Conservation (phyloP, 805 yeast genomes). For the Candida quercuum region DNA sequence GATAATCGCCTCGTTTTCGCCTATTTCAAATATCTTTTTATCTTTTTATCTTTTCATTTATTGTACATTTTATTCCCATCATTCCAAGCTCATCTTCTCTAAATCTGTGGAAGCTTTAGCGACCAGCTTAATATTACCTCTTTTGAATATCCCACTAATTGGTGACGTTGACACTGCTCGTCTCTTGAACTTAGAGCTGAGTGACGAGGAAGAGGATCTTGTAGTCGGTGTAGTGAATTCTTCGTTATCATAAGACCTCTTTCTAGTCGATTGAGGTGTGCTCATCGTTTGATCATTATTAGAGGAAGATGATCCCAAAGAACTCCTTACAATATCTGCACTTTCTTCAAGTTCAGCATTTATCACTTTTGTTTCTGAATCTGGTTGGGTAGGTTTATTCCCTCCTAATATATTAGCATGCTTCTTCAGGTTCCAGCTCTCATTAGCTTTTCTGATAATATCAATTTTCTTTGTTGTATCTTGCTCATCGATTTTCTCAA, state of each 20-base stretch:
- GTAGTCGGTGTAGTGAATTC: not conserved
- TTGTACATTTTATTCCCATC: not conserved
- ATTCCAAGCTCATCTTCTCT: conserved; percentile 19
- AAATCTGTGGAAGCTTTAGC: conserved; percentile 20
- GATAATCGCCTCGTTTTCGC: too few relatives aligned
- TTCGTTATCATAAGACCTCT: conserved; percentile 19
- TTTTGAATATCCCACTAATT: conserved; percentile 12
- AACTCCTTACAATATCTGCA: too few relatives aligned
- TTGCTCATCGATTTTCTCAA: conserved; percentile 2
- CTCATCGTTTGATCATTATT: too few relatives aligned
- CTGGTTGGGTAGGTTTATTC: not conserved
- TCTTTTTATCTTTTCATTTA: too few relatives aligned
- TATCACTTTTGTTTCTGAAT: too few relatives aligned
- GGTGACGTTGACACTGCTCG: conserved; percentile 26
- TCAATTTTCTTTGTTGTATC: conserved; percentile 18
- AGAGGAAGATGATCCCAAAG: too few relatives aligned
- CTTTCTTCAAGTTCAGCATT: too few relatives aligned
- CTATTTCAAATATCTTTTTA: not conserved
- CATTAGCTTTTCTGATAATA: conserved; percentile 23
- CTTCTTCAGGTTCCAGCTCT: conserved; percentile 23
- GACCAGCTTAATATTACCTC: conserved; percentile 17
- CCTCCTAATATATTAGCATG: not conserved
- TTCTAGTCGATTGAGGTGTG: conserved; percentile 9
- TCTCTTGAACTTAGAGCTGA: conserved; percentile 13
- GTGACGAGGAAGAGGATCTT: too few relatives aligned